Evolutionary conservation across 345 rosid species (phyloP), one percentile per base, ranked within the genome.

Genomic region (Boechera retrofracta): DNA sequence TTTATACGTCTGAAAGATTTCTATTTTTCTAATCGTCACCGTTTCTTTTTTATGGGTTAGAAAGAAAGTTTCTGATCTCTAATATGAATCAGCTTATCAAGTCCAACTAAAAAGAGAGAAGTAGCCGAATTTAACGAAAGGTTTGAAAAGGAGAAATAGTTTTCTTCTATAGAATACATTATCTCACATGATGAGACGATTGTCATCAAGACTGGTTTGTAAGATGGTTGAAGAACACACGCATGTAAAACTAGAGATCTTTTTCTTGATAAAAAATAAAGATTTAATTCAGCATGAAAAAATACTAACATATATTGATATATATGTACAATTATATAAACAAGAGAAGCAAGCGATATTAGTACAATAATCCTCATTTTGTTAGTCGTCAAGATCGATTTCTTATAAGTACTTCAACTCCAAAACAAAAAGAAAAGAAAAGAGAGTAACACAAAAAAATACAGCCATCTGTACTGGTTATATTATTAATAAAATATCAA

Each of bases 1-100:
- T 75, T 49, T 32, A 5, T 8, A 18, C 44, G 69, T 49, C 18
- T 39, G 47, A 15, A 48, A 67, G 48, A 54, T 58, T 67, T 59
- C 4, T 16, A 29, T 32, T 28, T 49, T 61, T 49, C n/a, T 24
- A 48, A 5, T 61, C 8, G 12, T 64, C 36, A 7, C 44, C 16
- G 3, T 36, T 8, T 62, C 53, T 39, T 39, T 38, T 3, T 16
- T 44, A 13, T 18, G 42, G 55, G 21, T 54, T 55, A 31, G 47
- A 10, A 64, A 45, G 13, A 64, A 51, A 48, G 29, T 16, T 16
- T 65, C 1, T 65, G 44, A 16, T 49, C 44, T 66, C 51, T 54
- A 39, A 54, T 15, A 39, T 15, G 48, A 69, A 52, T 33, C 11
- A 35, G 48, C 56, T 33, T 51, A 18, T 6, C 10, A 13, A 39